Conservation (phyloP, 352 stramenopile genomes). For the Phytophthora cajani region DNA sequence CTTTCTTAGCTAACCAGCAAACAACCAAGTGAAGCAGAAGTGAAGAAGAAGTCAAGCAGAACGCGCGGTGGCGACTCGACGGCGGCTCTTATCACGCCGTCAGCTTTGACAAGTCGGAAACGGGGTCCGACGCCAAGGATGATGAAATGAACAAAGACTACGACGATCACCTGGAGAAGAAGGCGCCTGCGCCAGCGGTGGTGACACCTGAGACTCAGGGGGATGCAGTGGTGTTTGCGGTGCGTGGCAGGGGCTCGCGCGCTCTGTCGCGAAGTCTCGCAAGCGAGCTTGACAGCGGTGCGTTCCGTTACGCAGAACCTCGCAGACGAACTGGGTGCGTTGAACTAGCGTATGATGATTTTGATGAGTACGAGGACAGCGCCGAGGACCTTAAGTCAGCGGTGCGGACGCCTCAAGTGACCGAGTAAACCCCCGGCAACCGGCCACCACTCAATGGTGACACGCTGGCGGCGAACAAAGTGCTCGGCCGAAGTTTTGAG, state of each 20-base stretch:
- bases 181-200: background rate
- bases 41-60: slow-evolving; percentile 1
- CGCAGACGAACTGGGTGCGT: background rate
- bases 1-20: background rate
- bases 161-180: slow-evolving; percentile 1
- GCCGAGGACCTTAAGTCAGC: background rate
- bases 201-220: background rate
- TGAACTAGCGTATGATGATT: background rate
- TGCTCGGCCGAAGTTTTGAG: background rate
- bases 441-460: background rate
- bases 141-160: background rate
- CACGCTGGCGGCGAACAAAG: background rate
- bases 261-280: background rate
- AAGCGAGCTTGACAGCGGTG: background rate
- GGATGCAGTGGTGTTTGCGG: slow-evolving; percentile 2
- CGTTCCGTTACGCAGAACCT: background rate
- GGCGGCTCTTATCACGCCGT: background rate
- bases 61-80: background rate
- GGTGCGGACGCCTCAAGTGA: background rate
- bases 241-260: background rate
- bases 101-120: background rate
- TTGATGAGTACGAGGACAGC: background rate
- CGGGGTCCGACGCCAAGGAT: slow-evolving; percentile 4
- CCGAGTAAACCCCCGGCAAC: background rate
- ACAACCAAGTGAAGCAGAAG: background rate